Evolutionary conservation across 2,329 filamentous ascomycete species (phyloP).

Genomic region (Aspergillus sp.): DNA sequence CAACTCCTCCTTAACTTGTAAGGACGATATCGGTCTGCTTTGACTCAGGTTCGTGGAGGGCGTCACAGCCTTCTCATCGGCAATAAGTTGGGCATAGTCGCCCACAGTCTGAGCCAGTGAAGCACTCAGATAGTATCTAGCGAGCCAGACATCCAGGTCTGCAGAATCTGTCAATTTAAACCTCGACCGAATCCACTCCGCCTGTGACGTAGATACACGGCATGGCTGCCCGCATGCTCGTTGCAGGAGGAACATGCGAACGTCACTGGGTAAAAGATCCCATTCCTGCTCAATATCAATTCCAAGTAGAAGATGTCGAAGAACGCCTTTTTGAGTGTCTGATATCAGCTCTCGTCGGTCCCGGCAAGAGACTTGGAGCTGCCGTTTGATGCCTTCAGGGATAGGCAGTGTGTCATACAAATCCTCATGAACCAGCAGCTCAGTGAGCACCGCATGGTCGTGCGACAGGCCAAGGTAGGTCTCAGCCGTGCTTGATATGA

Average conservation of each 20-base stretch:
- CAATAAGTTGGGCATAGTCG: background rate
- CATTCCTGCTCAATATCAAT: slow-evolving; percentile 16
- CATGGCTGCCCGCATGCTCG: slow-evolving; percentile 45
- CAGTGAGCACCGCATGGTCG: slow-evolving; percentile 33
- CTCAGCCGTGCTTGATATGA: slow-evolving; percentile 37
- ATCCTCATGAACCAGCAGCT: slow-evolving; percentile 30
- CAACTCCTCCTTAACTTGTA: background rate
- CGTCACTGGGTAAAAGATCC: slow-evolving; percentile 8
- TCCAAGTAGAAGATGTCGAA: slow-evolving; percentile 14
- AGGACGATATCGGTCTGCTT: background rate
- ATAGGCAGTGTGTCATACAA: slow-evolving; percentile 17
- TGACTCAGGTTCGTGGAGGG: background rate
- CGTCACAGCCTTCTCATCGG: background rate
- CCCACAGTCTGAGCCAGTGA: background rate
- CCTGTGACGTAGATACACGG: slow-evolving; percentile 33
- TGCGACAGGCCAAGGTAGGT: slow-evolving; percentile 31
- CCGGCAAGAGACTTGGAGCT: slow-evolving; percentile 14
- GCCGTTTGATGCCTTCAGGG: slow-evolving; percentile 17
- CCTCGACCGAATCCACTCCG: background rate
- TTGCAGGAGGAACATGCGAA: slow-evolving; percentile 28
- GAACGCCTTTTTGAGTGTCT: slow-evolving; percentile 4
- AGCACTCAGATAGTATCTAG: background rate
- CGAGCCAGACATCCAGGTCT: background rate
- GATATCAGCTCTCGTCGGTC: background rate
- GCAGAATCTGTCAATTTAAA: background rate